A percentile compares a stretch with the other conserved stretches of the same genome.
These are phyloP conservation scores for Rosa hybrid DNA, from an alignment of 331 rosid species.

Conservation along the genomic window DNA sequence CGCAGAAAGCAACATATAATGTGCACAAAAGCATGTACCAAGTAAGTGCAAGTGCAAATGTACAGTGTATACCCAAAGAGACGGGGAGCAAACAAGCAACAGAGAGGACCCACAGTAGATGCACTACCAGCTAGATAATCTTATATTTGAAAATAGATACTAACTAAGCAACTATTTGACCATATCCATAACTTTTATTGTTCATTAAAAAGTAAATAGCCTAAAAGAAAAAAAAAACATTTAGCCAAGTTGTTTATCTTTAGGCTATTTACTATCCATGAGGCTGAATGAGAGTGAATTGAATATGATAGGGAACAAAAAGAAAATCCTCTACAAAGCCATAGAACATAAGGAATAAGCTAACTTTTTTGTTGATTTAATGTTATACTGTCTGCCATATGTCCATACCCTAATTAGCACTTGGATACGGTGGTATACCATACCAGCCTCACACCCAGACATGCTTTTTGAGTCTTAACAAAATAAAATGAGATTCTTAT, in stretches of 20 bases:
- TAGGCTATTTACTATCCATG: neutral
- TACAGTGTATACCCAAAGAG: neutral
- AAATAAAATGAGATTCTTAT: neutral
- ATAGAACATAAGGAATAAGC: neutral
- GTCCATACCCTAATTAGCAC: neutral
- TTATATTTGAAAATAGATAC: slow-evolving; percentile 4
- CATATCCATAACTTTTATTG: neutral
- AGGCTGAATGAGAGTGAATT: slow-evolving; percentile 2
- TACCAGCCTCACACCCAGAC: neutral
- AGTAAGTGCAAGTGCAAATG: neutral
- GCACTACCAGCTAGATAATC: slow-evolving; percentile 9
- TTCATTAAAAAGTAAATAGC: neutral
- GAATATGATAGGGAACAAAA: neutral
- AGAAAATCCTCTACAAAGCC: neutral
- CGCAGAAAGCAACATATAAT: neutral
- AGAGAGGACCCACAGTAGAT: neutral
- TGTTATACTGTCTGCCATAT: neutral
- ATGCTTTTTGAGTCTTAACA: slow-evolving; percentile 2
- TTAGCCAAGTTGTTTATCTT: neutral
- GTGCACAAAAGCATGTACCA: neutral
- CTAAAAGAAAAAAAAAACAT: neutral
- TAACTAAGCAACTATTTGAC: neutral
- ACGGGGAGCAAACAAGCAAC: neutral
- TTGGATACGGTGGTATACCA: neutral
- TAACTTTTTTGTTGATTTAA: neutral